Evolutionary conservation across 2,329 filamentous ascomycete genomes (phyloP), one percentile per base, ranked within the genome.

Genomic region (Aspergillus sp.): DNA sequence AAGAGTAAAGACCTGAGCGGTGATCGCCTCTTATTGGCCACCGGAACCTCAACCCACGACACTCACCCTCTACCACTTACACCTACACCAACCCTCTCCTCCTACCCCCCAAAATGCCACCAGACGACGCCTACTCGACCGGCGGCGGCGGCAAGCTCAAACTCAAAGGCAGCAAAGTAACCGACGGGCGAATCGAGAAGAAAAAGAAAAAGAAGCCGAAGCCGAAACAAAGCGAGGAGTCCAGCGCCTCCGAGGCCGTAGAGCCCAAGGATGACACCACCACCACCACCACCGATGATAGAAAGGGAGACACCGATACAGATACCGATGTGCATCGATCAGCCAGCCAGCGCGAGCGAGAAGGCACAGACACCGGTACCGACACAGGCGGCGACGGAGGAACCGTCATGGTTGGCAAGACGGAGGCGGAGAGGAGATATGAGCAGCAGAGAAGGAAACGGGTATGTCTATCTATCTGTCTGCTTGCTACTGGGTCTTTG

Each of bases 381-480:
- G n/a, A 49, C 41, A 35, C 47, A 53, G 33, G n/a, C n/a, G 35
- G 51, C 38, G 51, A 45, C 51, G 10, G 43, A 56, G 10, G 43
- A 26, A 44, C 43, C 41, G n/a, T 49, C 41, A 35, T 48, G 53
- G 33, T 58, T 55, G 60, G 62, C 39, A 94, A 93, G 69, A 96
- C 89, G 0, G 86, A 93, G 42, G 77, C 88, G 1, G 86, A 98
- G 64, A 69, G 72, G 45, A 72, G 78, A 27, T 76, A 91, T 50
- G 85, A 93, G 45, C 89, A 96, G 63, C 72, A 75, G 48, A 76
- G 81, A 58, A 73, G 77, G 57, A 91, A 86, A 64, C 75, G 85
- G 67, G 84, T 85, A 71, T 40, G 78, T 71, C 24, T 27, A 32
- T 34, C 31, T 13, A 39, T 17, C 16, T 24, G 8, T 33, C 36